Base-by-base conservation (phyloP, 768 basidiomycete species). In the Xerocomus spinulosus region DNA sequence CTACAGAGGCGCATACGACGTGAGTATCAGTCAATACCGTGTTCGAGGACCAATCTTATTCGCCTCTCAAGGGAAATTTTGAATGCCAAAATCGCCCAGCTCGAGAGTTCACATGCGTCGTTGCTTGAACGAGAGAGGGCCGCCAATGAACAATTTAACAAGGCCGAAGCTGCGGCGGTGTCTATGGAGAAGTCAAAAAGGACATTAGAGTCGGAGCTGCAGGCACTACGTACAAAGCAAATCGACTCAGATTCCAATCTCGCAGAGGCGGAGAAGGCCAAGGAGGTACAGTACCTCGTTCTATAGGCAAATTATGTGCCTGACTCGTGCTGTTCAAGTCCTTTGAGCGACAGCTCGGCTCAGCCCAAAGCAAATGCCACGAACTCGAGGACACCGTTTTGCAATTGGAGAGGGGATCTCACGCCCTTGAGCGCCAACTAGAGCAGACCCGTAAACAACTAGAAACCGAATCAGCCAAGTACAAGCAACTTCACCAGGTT, bases 371-470 rank as follows among this genome's bases (percentile, higher is more conserved):
- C 29, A 90, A 90, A 57, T 86, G 85, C 50, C 81, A 87, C 48
- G 84, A 87, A 48, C 85, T 92, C 47, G 95, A 99, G 66, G 95
- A 98, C 60, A 79, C 85, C 0, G 79, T 90, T 2, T 75, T 96
- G 6, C 82, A 87, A 55, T 76, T 89, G 42, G 88, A 97, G 65
- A 77, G 89, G 25, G 92, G 93, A 48, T 81, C 89, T 61, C 81
- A 80, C 10, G 73, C 82, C 14, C 82, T 85, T 52, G 77, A 82
- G 40, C 79, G 85, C 5, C 86, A 92, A 55, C 62, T 87, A 50
- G 87, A 94, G 20, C 72, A 77, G 5, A 67, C 77, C 45, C 79
- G 79, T 35, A 84, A 84, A 55, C 86, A 90, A 51, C 74, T 94
- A 15, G 84, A 91, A 41, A 63, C 73, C 2, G 93, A 99, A 64